Evolutionary conservation across 2,329 filamentous ascomycete species (phyloP), one percentile per base, ranked within the genome.

Genomic region (Ascomycota sp.): DNA sequence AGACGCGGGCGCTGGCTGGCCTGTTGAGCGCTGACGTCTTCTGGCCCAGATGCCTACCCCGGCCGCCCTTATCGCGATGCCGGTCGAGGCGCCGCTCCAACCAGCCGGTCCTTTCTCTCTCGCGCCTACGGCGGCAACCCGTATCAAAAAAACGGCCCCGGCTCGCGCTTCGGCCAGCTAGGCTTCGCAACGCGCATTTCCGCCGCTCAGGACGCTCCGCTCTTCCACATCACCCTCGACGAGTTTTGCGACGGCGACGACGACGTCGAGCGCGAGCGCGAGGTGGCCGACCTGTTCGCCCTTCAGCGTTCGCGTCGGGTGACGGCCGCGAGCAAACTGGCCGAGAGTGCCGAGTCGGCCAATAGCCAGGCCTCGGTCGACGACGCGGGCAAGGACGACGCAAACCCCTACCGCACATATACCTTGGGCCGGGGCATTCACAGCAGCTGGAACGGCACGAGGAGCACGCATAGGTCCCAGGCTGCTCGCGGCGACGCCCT

Each of bases 191-290:
- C 80, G 8, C 69, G 83, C 30, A 73, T 78, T 35, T 68, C 76
- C 4, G 63, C 70, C 27, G 61, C 62, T 13, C 75, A 80, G 33
- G 79, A 83, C 40, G 85, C 86, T 8, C 89, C 89, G 32, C 62
- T 98, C n/a, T 95, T 98, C 51, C 83, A 89, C 52, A 92, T 82
- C 45, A 75, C 80, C 4, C 69, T 83, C 11, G 83, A 93, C 49
- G 82, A 91, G 45, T 89, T 91, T 38, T 73, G 78, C 36, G 85
- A 94, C 52, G 81, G 91, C 45, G 85, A 94, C 38, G 86, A 95
- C 36, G 85, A 89, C 48, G 77, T 81, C 42, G 83, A 93, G 52
- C 75, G 81, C 42, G 80, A 91, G 42, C 63, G 83, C 31, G 86
- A 95, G 46, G 80, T 86, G 22, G 83, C 83, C n/a, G 89, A 95